Evolutionary conservation across 768 basidiomycete species (phyloP), one percentile per base, ranked within the genome.

Genomic region (Sarcodon sp.): DNA sequence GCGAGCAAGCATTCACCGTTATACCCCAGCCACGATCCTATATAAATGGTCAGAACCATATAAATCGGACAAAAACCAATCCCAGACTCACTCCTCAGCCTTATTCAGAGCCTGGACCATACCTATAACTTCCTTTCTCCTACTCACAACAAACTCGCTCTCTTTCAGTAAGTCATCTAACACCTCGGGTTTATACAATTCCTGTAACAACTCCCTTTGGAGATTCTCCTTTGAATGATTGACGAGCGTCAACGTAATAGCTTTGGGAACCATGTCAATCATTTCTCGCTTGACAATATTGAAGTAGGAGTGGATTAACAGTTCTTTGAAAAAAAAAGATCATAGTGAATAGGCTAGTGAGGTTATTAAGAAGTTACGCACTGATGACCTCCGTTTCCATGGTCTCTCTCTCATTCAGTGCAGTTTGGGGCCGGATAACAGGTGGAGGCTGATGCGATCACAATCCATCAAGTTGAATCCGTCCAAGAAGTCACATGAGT

Each of bases 311-410:
- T 87, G 77, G 57, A 98, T 98, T 59, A 99, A 80, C 43, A 97
- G 75, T 66, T 99, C 91, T 93, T 59, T 32, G 8, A 18, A 15
- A 37, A 51, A 48, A n/a, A 46, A 46, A 15, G 21, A n/a, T 47
- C 9, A 44, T 7, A 21, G 41, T 48, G 33, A 39, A 43, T 5
- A 53, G 11, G 31, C 12, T 35, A n/a, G 7, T 13, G 18, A 21
- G 1, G 6, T 34, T 45, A 12, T 39, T 10, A 47, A 18, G 11
- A 48, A 1, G n/a, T 4, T 12, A 78, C 89, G 64, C 57, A 94
- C 92, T 99, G 81, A 98, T 98, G 54, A 99, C 92, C 60, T 99
- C 96, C 0, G 94, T 98, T 66, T 99, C 96, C 84, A 98, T 87
- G 32, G 84, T 83, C 70, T 99, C 96, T 47, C 96, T 75, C 54